Percentiles rank a stretch among this genome's conserved stretches.
Evolutionary conservation across 768 basidiomycete genomes (phyloP).

Genomic region (Mycena kentingensis): DNA sequence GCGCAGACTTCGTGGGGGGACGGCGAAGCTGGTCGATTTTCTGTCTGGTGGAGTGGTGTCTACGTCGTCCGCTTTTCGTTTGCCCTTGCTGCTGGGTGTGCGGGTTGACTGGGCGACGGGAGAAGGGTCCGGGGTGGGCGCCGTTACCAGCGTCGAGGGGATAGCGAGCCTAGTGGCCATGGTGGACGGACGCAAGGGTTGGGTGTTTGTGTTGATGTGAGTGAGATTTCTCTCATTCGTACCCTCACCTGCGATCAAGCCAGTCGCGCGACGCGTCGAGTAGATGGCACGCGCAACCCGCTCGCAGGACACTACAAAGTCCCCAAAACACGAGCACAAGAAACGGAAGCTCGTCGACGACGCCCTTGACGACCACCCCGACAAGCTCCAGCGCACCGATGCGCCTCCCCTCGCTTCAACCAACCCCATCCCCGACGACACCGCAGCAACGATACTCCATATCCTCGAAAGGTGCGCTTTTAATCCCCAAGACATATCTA

Average conservation of each 20-base stretch:
- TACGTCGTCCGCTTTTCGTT: slow-evolving; percentile 22
- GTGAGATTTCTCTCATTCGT: neutral
- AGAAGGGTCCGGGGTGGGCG: slow-evolving; percentile 17
- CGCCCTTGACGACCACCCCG: slow-evolving; percentile 48
- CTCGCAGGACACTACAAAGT: slow-evolving; percentile 26
- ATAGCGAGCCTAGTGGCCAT: slow-evolving; percentile 7
- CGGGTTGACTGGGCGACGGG: slow-evolving; percentile 1
- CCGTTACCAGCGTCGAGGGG: slow-evolving; percentile 14
- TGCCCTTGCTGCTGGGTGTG: slow-evolving; percentile 15
- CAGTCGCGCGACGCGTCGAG: slow-evolving; percentile 15
- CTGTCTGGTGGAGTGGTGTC: slow-evolving; percentile 21
- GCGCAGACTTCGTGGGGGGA: slow-evolving; percentile 16
- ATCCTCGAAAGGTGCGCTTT: slow-evolving; percentile 56
- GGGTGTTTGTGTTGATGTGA: neutral
- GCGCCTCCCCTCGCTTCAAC: slow-evolving; percentile 23
- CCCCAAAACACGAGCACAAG: slow-evolving; percentile 46
- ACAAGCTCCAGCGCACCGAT: slow-evolving; percentile 52
- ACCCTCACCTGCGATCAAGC: neutral
- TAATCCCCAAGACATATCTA: neutral
- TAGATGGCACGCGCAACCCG: slow-evolving; percentile 79
- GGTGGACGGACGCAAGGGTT: neutral
- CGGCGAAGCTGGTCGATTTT: slow-evolving; percentile 21
- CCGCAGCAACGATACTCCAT: slow-evolving; percentile 59
- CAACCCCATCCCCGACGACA: slow-evolving; percentile 37
- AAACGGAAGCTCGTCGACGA: slow-evolving; percentile 68